These are phyloP conservation scores for Monosporascus cannonballus DNA, from an alignment of 2,329 filamentous ascomycete species.

Conservation along the genomic window DNA sequence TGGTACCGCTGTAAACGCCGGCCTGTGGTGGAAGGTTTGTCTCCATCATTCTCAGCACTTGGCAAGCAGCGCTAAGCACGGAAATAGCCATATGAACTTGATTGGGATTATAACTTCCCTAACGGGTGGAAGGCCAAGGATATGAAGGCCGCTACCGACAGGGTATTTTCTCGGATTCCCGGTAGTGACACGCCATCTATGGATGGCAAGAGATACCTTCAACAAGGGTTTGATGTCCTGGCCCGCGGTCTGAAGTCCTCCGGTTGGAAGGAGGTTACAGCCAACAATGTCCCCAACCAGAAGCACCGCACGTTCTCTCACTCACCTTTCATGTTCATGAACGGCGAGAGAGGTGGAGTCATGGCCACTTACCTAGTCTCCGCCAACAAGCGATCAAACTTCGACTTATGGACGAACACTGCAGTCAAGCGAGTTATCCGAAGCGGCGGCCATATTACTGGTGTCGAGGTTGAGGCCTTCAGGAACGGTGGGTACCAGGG, in stretches of 20 bases:
- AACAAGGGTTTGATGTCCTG: slow-evolving; percentile 59
- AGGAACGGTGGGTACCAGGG: slow-evolving; percentile 49
- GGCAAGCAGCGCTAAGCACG: slow-evolving; percentile 5
- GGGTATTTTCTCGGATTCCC: slow-evolving; percentile 64
- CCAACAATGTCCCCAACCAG: slow-evolving; percentile 51
- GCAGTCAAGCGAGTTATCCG: slow-evolving; percentile 63
- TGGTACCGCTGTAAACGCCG: slow-evolving; percentile 60
- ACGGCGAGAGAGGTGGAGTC: slow-evolving; percentile 63
- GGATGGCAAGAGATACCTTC: slow-evolving; percentile 62
- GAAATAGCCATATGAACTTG: slow-evolving; percentile 47
- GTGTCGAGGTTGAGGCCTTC: slow-evolving; percentile 59
- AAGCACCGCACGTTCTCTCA: slow-evolving; percentile 63
- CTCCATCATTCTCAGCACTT: slow-evolving; percentile 4
- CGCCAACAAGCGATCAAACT: slow-evolving; percentile 54
- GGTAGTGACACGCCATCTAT: slow-evolving; percentile 60
- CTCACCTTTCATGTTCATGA: slow-evolving; percentile 60
- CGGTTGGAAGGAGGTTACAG: slow-evolving; percentile 58
- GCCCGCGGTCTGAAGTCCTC: slow-evolving; percentile 50
- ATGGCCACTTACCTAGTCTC: slow-evolving; percentile 65
- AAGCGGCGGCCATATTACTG: slow-evolving; percentile 54
- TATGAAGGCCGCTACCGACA: slow-evolving; percentile 50
- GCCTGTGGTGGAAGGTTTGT: slow-evolving; percentile 58
- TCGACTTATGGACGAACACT: slow-evolving; percentile 61
- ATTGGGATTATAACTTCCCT: slow-evolving; percentile 71
- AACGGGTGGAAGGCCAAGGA: slow-evolving; percentile 63